Evolutionary conservation across 192 early-diverging fungal species (phyloP).

Genomic region (Paraglomus brasilianum): DNA sequence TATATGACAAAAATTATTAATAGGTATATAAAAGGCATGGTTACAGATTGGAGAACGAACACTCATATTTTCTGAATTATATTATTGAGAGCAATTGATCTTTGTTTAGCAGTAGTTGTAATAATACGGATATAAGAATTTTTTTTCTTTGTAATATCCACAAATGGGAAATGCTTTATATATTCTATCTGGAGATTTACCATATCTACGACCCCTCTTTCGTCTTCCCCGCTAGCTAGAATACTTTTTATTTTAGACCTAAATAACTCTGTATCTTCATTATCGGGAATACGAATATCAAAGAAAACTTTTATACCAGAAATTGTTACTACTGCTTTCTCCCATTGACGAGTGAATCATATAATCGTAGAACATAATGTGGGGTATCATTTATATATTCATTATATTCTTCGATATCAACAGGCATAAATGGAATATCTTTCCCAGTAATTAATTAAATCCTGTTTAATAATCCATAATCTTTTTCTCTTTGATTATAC

Average conservation of each 20-base stretch:
- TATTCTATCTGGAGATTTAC: background rate
- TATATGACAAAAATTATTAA: slow-evolving; percentile 1
- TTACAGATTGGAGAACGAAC: background rate
- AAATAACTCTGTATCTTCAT: slow-evolving; percentile 5
- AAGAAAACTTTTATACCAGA: slow-evolving; percentile 13
- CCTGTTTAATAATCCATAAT: slow-evolving; percentile 9
- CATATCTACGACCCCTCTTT: slow-evolving; percentile 4
- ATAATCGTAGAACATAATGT: slow-evolving; percentile 5
- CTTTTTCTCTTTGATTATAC: background rate
- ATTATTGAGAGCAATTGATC: background rate
- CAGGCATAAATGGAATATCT: slow-evolving; percentile 4
- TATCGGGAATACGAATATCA: slow-evolving; percentile 8
- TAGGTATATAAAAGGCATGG: slow-evolving; percentile 1
- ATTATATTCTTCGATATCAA: slow-evolving; percentile 7
- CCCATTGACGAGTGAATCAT: slow-evolving; percentile 4
- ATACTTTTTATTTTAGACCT: slow-evolving; percentile 5
- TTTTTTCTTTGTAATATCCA: slow-evolving; percentile 4
- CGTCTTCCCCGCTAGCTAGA: background rate
- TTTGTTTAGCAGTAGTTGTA: slow-evolving; percentile 17
- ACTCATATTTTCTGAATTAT: background rate
- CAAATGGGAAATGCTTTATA: background rate
- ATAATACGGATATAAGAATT: background rate
- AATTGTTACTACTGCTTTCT: slow-evolving; percentile 15
- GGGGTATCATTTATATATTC: slow-evolving; percentile 16
- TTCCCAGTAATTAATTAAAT: background rate